phyloP scores from a whole-genome alignment of 192 early-diverging fungal genomes.

The Backusella liffmaniae region DNA sequence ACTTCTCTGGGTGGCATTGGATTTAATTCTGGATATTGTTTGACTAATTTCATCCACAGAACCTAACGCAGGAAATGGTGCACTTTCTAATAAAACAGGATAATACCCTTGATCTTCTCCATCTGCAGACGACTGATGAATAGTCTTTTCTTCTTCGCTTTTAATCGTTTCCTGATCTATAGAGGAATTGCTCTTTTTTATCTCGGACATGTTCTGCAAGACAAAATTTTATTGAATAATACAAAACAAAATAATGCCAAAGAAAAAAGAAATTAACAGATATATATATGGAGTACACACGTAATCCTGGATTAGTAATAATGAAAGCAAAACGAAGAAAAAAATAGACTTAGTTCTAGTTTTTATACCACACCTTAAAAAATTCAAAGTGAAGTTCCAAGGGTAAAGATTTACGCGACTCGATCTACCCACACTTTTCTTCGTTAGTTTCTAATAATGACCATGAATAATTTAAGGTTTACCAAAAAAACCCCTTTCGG shows the following conservation, averaged over 20 bases:
- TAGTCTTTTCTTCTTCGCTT: background rate
- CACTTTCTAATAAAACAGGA: slow-evolving; percentile 6
- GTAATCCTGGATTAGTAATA: background rate
- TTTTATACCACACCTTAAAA: background rate
- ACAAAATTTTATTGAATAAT: background rate
- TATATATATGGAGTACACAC: slow-evolving; percentile 1
- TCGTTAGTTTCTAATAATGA: background rate
- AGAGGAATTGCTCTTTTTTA: background rate
- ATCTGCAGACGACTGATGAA: background rate
- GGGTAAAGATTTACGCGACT: background rate
- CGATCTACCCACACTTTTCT: slow-evolving; percentile 1
- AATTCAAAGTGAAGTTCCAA: background rate
- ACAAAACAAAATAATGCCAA: background rate
- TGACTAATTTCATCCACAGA: slow-evolving; percentile 11
- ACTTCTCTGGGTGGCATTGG: background rate
- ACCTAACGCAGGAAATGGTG: slow-evolving; percentile 12
- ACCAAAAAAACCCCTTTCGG: background rate
- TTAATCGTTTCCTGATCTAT: background rate
- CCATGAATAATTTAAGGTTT: background rate
- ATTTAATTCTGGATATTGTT: slow-evolving; percentile 7
- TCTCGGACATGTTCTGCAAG: background rate
- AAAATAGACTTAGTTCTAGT: background rate
- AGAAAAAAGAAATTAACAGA: background rate
- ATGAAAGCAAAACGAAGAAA: background rate
- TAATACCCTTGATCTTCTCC: background rate